Percentiles rank a stretch among this genome's conserved stretches.
Evolutionary conservation across 257 asterid genomes (phyloP).

Genomic region (Ligustrum vulgare): DNA sequence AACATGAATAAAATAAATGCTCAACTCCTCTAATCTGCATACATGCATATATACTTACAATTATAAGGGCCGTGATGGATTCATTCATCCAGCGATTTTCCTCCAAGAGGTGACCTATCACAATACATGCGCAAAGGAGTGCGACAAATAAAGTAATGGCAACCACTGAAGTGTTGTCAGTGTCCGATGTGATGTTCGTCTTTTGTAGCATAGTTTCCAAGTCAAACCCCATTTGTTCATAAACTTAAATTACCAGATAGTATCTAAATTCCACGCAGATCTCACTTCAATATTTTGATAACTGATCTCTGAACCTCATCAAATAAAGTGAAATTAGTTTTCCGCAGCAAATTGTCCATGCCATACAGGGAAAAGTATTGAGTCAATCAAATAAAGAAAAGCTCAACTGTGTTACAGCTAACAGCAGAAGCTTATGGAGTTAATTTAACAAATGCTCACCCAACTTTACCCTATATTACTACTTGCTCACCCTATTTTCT

Average conservation of each 20-base stretch:
- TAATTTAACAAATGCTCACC: too few relatives aligned
- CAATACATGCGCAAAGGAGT: conserved; percentile 81
- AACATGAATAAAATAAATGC: background rate
- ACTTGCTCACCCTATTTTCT: too few relatives aligned
- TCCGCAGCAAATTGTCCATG: conserved; percentile 28
- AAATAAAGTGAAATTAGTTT: conserved; percentile 25
- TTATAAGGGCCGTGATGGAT: conserved; percentile 87
- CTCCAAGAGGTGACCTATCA: conserved; percentile 92
- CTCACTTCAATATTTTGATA: conserved; percentile 9
- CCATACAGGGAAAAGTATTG: conserved; percentile 2
- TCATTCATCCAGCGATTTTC: conserved; percentile 98
- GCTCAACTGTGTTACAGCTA: background rate
- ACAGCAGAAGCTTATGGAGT: background rate
- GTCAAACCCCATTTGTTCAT: conserved; percentile 47
- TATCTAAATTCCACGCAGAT: conserved; percentile 5
- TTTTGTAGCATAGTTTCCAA: conserved; percentile 39
- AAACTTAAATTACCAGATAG: conserved; percentile 22
- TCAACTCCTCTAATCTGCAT: background rate
- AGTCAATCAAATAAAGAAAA: background rate
- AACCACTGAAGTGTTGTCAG: conserved; percentile 78
- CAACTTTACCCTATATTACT: too few relatives aligned
- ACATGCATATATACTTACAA: conserved; percentile 33
- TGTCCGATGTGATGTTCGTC: conserved; percentile 36
- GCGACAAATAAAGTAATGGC: conserved; percentile 79
- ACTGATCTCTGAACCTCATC: conserved; percentile 25